Base-by-base conservation (phyloP, 1,139 yeast genomes). In the Blastobotrys indianensis region DNA sequence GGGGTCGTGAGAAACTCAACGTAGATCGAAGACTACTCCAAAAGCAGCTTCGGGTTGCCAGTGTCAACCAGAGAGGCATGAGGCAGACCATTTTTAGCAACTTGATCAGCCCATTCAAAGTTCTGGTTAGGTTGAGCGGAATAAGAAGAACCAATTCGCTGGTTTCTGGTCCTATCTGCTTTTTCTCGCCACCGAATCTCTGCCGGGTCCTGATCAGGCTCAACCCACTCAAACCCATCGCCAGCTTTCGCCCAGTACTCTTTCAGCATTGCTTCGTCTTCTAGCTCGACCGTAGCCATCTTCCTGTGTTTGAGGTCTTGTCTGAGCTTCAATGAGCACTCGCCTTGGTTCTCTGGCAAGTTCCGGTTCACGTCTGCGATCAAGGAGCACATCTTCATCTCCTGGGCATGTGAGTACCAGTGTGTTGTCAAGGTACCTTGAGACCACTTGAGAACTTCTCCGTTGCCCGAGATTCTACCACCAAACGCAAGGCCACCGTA, bases 211-310 rank as follows among this genome's bases (percentile, higher is more conserved):
- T 80, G 82, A 59, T 84, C 92, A 1, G 90, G 90, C 57, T 83
- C 92, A 4, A 74, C 80, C 94, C 94, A 84, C 52, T 78, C 80
- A 56, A 82, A 83, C 2, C 84, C 85, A 51, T 80, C 84, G 12
- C 88, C 88, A 10, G 82, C 83, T 47, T 77, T 69, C 60, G 82
- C 76, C 92, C 94, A 84, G 63, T 83, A 84, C 44, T 86, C 88
- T 57, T 82, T 48, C 8, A 48, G 28, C 32, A 48, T 32, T 4
- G 75, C 80, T 85, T 90, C 85, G 51, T 78, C 82, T 58, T 81
- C 83, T 11, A 84, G 83, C 51, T 81, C 87, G 42, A 79, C 62
- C 49, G 81, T 85, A 15, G 54, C 53, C 64, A 61, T 60, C 12
- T 55, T 53, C 9, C 64, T 57, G 17, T 51, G 48, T 37, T 47